Evolutionary conservation across 2,329 filamentous ascomycete species (phyloP).

Genomic region (Neopestalotiopsis sp.): DNA sequence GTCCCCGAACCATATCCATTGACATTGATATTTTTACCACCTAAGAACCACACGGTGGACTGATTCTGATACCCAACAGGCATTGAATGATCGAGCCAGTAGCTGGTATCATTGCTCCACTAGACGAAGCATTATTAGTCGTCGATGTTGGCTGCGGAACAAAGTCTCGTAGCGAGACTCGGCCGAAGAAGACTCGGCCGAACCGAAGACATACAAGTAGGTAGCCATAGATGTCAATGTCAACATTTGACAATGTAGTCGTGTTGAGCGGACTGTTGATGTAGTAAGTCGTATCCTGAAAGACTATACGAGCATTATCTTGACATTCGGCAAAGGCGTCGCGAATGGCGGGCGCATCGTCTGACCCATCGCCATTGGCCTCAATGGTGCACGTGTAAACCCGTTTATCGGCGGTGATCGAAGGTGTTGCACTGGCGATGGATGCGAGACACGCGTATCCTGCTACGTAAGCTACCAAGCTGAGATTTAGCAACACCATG

Average conservation of each 20-base stretch:
- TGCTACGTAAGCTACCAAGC: background rate
- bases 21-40: constrained; percentile 55
- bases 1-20: constrained; percentile 57
- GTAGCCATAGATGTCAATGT: constrained; percentile 44
- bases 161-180: background rate
- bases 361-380: constrained; percentile 23
- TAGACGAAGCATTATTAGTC: background rate
- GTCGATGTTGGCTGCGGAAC: background rate
- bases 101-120: constrained; percentile 28
- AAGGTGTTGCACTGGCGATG: background rate
- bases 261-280: constrained; percentile 51
- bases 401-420: background rate
- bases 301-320: constrained; percentile 42
- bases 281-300: constrained; percentile 47
- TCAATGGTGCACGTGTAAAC: background rate
- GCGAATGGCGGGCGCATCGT: constrained; percentile 47
- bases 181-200: background rate
- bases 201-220: constrained; percentile 42
- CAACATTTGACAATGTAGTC: constrained; percentile 43
- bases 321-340: constrained; percentile 45
- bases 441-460: background rate
- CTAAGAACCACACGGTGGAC: constrained; percentile 58
- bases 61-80: constrained; percentile 61
- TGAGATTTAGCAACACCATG: background rate
- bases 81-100: constrained; percentile 57